Conservation (phyloP, 2,329 filamentous ascomycete species). For the Xylariaceae sp. region DNA sequence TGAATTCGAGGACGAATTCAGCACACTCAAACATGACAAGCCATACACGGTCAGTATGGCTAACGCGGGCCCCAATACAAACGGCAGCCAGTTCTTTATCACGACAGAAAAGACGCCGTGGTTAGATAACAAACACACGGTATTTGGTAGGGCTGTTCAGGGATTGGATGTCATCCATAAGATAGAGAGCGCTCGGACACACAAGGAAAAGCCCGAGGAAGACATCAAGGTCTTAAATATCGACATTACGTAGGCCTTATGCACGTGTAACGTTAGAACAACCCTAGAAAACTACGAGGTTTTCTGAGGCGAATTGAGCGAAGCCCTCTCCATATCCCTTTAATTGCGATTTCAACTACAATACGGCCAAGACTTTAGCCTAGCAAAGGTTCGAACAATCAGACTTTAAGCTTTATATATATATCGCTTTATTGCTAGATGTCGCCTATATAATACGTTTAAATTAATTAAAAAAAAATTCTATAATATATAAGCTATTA, state of each 20-base stretch:
- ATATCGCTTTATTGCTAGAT: no score
- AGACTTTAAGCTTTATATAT: no score
- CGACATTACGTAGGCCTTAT: slow-evolving; percentile 46
- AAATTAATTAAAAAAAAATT: no score
- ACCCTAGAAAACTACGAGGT: no score
- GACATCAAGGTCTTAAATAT: slow-evolving; percentile 98
- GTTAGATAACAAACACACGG: slow-evolving; percentile 94
- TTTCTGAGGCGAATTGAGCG: no score
- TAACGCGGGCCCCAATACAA: slow-evolving; percentile 92
- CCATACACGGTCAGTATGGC: slow-evolving; percentile 97
- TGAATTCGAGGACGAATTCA: slow-evolving; percentile 92
- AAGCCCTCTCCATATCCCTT: no score
- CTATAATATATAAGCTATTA: no score
- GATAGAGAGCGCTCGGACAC: slow-evolving; percentile 87
- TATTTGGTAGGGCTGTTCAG: slow-evolving; percentile 87
- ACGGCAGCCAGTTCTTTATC: slow-evolving; percentile 97
- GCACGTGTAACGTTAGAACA: no score
- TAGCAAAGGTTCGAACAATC: no score
- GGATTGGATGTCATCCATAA: slow-evolving; percentile 92
- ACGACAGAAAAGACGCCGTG: slow-evolving; percentile 96
- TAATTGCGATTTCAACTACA: no score
- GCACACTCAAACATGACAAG: slow-evolving; percentile 86
- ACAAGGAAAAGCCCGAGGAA: slow-evolving; percentile 90
- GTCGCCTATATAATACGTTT: no score
- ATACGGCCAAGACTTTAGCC: no score